Evolutionary conservation across 306 rosid species (phyloP).

Genomic region (Vicia sativa): DNA sequence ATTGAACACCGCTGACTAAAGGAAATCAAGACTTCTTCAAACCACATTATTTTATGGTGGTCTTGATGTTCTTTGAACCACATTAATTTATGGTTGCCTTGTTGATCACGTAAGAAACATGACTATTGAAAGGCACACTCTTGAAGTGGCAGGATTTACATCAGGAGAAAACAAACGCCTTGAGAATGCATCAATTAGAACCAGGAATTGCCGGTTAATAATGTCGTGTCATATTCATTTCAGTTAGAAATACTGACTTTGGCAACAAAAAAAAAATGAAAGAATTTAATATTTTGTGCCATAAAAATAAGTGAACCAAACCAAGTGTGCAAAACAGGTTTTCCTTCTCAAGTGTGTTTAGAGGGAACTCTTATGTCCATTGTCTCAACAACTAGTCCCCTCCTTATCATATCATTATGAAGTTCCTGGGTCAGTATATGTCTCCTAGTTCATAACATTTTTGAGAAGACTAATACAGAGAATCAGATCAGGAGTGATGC

Average conservation of each 20-base stretch:
- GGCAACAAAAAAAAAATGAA: slow-evolving; percentile 30
- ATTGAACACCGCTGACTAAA: slow-evolving; percentile 37
- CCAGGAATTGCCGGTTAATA: too few relatives aligned
- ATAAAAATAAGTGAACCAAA: slow-evolving; percentile 28
- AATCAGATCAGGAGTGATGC: slow-evolving; percentile 73
- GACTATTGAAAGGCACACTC: slow-evolving; percentile 23
- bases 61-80: slow-evolving; percentile 27
- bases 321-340: slow-evolving; percentile 6
- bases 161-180: slow-evolving; percentile 36
- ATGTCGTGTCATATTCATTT: slow-evolving; percentile 38
- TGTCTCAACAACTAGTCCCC: slow-evolving; percentile 56
- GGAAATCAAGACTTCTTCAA: slow-evolving; percentile 11
- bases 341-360: slow-evolving; percentile 48
- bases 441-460: slow-evolving; percentile 66
- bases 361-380: slow-evolving; percentile 44
- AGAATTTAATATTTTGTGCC: slow-evolving; percentile 26
- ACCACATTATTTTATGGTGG: slow-evolving; percentile 17
- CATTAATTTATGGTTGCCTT: slow-evolving; percentile 6
- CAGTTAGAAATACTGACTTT: slow-evolving; percentile 17
- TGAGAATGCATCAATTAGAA: slow-evolving; percentile 35
- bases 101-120: slow-evolving; percentile 29
- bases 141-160: slow-evolving; percentile 40
- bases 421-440: slow-evolving; percentile 61
- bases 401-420: slow-evolving; percentile 62
- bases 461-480: slow-evolving; percentile 66